Evolutionary conservation across 2,329 filamentous ascomycete genomes (phyloP).

Genomic region (Colletotrichum echinochloae): DNA sequence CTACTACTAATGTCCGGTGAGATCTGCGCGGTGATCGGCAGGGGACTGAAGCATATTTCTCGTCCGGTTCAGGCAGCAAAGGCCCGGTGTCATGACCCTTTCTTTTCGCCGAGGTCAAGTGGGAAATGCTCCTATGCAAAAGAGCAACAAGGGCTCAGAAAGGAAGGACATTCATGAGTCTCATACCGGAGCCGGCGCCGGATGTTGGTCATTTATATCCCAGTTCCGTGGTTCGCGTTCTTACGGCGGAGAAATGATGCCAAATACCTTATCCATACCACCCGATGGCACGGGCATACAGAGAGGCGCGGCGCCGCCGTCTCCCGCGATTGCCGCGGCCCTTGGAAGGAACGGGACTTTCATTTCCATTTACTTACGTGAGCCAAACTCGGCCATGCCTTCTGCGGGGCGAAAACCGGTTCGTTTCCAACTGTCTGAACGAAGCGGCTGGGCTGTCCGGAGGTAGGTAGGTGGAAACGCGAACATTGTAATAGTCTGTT

Average conservation of each 20-base stretch:
- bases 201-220: not conserved
- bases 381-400: not conserved
- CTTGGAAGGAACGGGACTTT: not conserved
- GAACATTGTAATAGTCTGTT: constrained; percentile 5
- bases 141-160: not conserved
- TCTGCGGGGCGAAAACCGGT: not conserved
- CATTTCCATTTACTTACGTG: constrained; percentile 16
- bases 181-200: not conserved
- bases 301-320: not conserved
- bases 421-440: constrained; percentile 31
- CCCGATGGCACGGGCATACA: not conserved
- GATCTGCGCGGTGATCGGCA: constrained; percentile 35
- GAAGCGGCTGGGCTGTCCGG: constrained; percentile 16
- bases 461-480: not conserved
- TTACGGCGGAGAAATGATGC: not conserved
- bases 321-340: constrained; percentile 7
- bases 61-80: constrained; percentile 21
- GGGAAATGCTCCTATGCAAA: constrained; percentile 11
- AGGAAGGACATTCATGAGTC: not conserved
- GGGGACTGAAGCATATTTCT: constrained; percentile 8
- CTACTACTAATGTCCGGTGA: constrained; percentile 34
- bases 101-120: not conserved
- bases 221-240: not conserved
- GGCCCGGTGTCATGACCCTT: constrained; percentile 17
- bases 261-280: not conserved